These are phyloP conservation scores for Gossypium australe DNA, from an alignment of 345 rosid genomes.

Conservation along the genomic window DNA sequence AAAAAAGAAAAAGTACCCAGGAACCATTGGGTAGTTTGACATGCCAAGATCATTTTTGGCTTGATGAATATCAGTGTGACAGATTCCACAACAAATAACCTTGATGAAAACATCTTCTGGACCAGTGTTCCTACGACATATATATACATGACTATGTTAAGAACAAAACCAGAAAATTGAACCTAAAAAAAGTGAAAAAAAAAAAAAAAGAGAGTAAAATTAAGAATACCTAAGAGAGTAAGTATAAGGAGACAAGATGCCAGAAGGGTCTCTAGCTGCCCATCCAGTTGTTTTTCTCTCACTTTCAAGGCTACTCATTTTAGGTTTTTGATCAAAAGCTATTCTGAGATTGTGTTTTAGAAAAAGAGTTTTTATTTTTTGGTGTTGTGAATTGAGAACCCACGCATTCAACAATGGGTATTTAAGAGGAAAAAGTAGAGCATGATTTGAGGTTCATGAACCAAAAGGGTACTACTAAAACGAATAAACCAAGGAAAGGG, in stretches of 20 bases:
- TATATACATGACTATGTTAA: background rate
- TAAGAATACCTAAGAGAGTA: conserved; percentile 51
- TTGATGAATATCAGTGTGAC: conserved; percentile 76
- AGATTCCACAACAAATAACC: conserved; percentile 62
- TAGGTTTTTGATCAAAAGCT: background rate
- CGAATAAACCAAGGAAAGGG: too few species aligned
- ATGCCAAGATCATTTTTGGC: conserved; percentile 53
- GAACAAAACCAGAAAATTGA: background rate
- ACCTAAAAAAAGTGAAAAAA: background rate
- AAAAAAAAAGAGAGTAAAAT: too few species aligned
- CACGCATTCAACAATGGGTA: background rate
- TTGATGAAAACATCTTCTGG: conserved; percentile 58
- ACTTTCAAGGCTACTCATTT: conserved; percentile 38
- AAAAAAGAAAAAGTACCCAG: conserved; percentile 39
- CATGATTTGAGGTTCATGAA: background rate
- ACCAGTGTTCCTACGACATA: conserved; percentile 51
- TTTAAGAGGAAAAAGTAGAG: background rate
- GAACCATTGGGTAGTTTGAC: conserved; percentile 74
- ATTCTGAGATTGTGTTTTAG: background rate
- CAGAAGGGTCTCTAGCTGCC: conserved; percentile 82
- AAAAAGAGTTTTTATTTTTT: background rate
- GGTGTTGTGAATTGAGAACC: background rate
- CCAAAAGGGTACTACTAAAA: background rate
- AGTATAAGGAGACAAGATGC: conserved; percentile 56
- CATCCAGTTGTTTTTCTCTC: conserved; percentile 56